Percentiles rank a stretch among this genome's conserved stretches.
These are phyloP conservation scores for Chenopodium berlandieri DNA, from an alignment of 148 eudicot genomes.

Conservation along the genomic window DNA sequence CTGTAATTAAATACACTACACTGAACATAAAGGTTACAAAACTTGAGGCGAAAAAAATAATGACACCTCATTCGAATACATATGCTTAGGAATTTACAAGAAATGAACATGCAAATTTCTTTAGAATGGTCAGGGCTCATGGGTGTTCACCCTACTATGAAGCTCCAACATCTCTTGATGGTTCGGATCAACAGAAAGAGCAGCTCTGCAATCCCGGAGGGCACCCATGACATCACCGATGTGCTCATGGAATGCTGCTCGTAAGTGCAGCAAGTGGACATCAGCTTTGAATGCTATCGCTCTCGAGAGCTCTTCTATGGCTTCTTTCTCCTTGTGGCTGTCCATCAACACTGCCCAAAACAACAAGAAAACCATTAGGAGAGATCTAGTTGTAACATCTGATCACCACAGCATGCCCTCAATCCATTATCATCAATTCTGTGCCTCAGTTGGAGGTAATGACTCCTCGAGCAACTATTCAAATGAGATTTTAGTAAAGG, in stretches of 20 bases:
- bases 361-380: slow-evolving; percentile 5
- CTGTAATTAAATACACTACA: slow-evolving; percentile 25
- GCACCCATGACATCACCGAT: slow-evolving; percentile 75
- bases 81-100: slow-evolving; percentile 29
- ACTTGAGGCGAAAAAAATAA: slow-evolving; percentile 30
- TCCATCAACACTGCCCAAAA: slow-evolving; percentile 81
- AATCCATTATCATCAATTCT: no score
- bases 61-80: slow-evolving; percentile 29
- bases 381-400: background rate
- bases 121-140: slow-evolving; percentile 49
- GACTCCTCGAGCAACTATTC: background rate
- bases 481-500: background rate
- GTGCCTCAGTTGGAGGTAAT: background rate
- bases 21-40: slow-evolving; percentile 29
- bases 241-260: slow-evolving; percentile 96
- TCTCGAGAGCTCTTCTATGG: slow-evolving; percentile 72
- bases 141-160: slow-evolving; percentile 75
- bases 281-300: slow-evolving; percentile 96
- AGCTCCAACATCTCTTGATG: slow-evolving; percentile 92
- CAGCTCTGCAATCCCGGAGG: slow-evolving; percentile 82
- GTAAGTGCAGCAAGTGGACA: slow-evolving; percentile 77
- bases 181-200: slow-evolving; percentile 92
- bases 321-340: slow-evolving; percentile 88
- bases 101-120: slow-evolving; percentile 28
- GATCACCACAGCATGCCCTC: background rate